phyloP scores from a whole-genome alignment of 768 basidiomycete species.

The Lentinula boryana region DNA sequence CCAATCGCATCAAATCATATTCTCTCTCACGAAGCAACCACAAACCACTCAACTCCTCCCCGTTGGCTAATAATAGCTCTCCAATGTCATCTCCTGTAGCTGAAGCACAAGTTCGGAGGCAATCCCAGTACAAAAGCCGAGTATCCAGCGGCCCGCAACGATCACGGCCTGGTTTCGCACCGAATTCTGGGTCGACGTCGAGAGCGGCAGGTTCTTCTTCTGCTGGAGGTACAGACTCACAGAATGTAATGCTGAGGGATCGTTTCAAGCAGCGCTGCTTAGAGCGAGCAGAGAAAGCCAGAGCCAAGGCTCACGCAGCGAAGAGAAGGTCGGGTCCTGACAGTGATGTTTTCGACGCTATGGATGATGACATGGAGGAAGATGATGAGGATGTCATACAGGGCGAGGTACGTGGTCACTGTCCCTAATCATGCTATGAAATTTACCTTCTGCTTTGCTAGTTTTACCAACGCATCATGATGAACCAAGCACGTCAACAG shows the following conservation, averaged over 20 bases:
- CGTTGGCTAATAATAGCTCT: slow-evolving; percentile 37
- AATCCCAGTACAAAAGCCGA: slow-evolving; percentile 47
- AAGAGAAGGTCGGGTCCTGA: slow-evolving; percentile 30
- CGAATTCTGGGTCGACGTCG: slow-evolving; percentile 15
- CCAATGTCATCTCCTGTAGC: slow-evolving; percentile 39
- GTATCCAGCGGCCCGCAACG: slow-evolving; percentile 16
- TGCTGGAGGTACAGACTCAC: slow-evolving; percentile 32
- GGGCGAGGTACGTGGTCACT: slow-evolving; percentile 44
- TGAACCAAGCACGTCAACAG: slow-evolving; percentile 42
- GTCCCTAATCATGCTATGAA: background rate
- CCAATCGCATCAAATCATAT: slow-evolving; percentile 21
- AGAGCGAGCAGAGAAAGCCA: slow-evolving; percentile 52
- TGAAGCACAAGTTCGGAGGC: slow-evolving; percentile 41
- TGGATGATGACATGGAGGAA: slow-evolving; percentile 53
- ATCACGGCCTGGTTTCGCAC: background rate
- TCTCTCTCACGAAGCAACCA: slow-evolving; percentile 11
- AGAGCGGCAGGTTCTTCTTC: slow-evolving; percentile 5
- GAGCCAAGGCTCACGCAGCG: slow-evolving; percentile 38
- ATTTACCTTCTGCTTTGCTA: slow-evolving; percentile 18
- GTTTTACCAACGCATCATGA: slow-evolving; percentile 65
- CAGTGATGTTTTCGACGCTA: slow-evolving; percentile 44
- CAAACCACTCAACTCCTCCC: slow-evolving; percentile 43
- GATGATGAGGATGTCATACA: slow-evolving; percentile 55
- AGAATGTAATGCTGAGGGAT: slow-evolving; percentile 51
- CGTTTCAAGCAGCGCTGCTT: slow-evolving; percentile 57